These are phyloP conservation scores for Bipolaris cookei DNA, from an alignment of 2,329 filamentous ascomycete genomes.

Conservation along the genomic window DNA sequence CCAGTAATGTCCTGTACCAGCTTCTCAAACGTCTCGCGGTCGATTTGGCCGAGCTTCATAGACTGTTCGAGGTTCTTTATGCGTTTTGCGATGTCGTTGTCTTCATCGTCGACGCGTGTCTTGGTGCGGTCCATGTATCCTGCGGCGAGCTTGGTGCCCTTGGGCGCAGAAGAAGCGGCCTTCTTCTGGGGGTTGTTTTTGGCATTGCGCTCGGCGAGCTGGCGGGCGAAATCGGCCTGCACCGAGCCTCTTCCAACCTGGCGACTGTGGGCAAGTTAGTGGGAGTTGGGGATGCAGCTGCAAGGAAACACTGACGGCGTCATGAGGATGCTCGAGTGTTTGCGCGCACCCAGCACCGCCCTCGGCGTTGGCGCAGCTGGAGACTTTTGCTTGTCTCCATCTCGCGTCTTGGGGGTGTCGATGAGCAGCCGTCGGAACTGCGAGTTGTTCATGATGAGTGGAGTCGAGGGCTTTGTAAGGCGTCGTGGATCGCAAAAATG, in stretches of 20 bases:
- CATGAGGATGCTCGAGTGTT: constrained; percentile 86
- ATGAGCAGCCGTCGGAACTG: constrained; percentile 81
- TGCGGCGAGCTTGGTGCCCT: constrained; percentile 77
- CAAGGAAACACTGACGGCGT: constrained; percentile 71
- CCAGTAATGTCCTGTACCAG: constrained; percentile 78
- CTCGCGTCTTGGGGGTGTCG: constrained; percentile 55
- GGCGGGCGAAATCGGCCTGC: constrained; percentile 77
- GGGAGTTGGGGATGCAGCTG: not conserved
- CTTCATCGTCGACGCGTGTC: constrained; percentile 60
- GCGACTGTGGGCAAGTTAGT: constrained; percentile 59
- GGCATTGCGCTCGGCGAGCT: constrained; percentile 75
- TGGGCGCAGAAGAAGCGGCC: constrained; percentile 79
- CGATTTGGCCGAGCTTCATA: constrained; percentile 83
- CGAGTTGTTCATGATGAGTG: constrained; percentile 81
- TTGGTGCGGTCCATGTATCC: constrained; percentile 87
- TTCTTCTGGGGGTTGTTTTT: constrained; percentile 67
- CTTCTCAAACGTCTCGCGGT: constrained; percentile 77
- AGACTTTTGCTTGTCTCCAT: constrained; percentile 35
- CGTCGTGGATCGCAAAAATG: constrained; percentile 10
- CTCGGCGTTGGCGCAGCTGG: constrained; percentile 40
- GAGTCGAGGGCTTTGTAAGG: constrained; percentile 1
- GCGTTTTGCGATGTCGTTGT: constrained; percentile 65
- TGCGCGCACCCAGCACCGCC: constrained; percentile 73
- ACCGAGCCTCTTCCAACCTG: constrained; percentile 61
- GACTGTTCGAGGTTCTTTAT: constrained; percentile 81